phyloP scores from a whole-genome alignment of 495 filamentous ascomycete species.

The Trichoderma orchidacearum region DNA sequence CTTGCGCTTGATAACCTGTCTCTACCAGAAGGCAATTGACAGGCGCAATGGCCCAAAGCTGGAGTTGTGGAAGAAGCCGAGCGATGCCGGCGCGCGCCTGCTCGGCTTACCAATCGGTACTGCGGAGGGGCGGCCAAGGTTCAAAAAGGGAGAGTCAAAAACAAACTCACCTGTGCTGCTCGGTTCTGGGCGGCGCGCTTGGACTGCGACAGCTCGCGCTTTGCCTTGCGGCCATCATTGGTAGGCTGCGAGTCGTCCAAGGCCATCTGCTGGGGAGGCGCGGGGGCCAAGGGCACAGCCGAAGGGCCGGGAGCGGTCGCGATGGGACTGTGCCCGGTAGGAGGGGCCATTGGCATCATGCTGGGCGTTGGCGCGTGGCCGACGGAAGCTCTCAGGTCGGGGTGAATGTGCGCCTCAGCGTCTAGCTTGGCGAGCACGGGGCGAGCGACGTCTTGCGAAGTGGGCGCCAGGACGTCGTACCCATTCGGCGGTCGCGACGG shows the following conservation, averaged over 20 bases:
- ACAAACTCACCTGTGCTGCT: conserved; percentile 66
- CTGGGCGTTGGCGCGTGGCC: background rate
- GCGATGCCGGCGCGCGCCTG: background rate
- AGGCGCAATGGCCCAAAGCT: background rate
- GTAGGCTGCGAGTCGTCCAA: conserved; percentile 12
- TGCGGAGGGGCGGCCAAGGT: background rate
- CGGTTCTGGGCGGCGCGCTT: conserved; percentile 96
- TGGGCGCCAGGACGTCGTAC: background rate
- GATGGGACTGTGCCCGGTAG: conserved; percentile 9
- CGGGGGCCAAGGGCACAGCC: conserved; percentile 4
- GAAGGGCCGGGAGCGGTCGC: conserved; percentile 10
- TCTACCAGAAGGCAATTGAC: background rate
- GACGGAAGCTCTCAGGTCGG: background rate
- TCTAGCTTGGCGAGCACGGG: background rate
- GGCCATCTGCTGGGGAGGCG: background rate
- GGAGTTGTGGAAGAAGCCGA: background rate
- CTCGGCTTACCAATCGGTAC: background rate
- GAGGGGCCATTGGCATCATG: conserved; percentile 19
- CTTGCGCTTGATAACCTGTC: background rate
- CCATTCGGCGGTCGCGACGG: conserved; percentile 1
- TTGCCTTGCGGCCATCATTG: conserved; percentile 35
- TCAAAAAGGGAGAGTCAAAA: background rate
- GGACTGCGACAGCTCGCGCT: conserved; percentile 83
- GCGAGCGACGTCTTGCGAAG: background rate
- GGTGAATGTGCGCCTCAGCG: conserved; percentile 2